phyloP scores from a whole-genome alignment of 345 rosid genomes.

The Eucalyptus leucophloia region DNA sequence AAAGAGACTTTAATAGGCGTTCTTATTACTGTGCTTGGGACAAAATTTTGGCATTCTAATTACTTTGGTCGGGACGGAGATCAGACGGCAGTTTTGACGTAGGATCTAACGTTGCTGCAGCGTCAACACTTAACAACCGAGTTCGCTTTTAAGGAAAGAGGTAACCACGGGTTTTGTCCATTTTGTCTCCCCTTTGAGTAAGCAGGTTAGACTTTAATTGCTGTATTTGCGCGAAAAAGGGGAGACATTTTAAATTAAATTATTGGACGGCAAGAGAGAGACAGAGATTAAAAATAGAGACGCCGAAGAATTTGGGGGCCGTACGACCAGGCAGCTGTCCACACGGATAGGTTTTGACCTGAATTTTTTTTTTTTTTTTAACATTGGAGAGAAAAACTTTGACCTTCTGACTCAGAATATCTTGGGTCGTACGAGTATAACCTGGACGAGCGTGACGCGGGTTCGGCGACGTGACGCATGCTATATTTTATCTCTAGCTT shows the following conservation, averaged over 20 bases:
- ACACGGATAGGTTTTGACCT: not conserved
- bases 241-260: not conserved
- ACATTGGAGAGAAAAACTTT: not conserved
- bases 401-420: not conserved
- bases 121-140: not conserved
- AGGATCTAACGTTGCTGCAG: not conserved
- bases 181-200: not conserved
- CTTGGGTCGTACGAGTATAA: not conserved
- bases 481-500: not conserved
- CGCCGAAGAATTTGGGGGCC: not conserved
- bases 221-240: not conserved
- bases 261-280: not conserved
- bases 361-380: too few species aligned
- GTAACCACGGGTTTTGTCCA: not conserved
- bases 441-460: not conserved
- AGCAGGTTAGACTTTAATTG: not conserved
- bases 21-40: not conserved
- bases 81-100: not conserved
- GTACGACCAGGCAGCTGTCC: not conserved
- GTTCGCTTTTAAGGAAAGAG: not conserved
- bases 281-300: not conserved
- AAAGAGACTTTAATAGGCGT: not conserved
- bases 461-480: not conserved
- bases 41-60: not conserved
- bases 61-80: not conserved